phyloP scores from a whole-genome alignment of 208 protist genomes.

The Wallacemonas sp. region DNA sequence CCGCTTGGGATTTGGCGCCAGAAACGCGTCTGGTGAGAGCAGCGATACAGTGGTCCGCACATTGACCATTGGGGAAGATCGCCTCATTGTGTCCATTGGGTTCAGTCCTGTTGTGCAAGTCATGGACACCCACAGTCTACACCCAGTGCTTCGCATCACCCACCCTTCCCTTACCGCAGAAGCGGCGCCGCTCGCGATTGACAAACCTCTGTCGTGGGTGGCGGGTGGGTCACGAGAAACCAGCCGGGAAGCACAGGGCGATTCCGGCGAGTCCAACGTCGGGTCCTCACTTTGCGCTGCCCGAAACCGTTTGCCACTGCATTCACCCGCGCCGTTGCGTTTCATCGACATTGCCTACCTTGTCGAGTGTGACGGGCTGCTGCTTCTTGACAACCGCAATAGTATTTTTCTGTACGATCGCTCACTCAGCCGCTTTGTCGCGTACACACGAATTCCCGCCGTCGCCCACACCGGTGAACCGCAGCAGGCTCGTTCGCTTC shows the following conservation, averaged over 20 bases:
- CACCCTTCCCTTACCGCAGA: conserved; percentile 21
- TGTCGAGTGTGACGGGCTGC: conserved; percentile 20
- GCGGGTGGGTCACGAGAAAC: too few relatives aligned
- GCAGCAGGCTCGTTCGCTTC: too few relatives aligned
- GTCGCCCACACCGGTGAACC: too few relatives aligned
- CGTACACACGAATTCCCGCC: conserved; percentile 11
- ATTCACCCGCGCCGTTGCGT: conserved; percentile 29
- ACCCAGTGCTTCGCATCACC: conserved; percentile 4
- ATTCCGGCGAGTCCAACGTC: too few relatives aligned
- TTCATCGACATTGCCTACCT: conserved; percentile 49
- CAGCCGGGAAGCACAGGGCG: too few relatives aligned
- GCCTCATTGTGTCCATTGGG: conserved; percentile 28
- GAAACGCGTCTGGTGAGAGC: conserved; percentile 7
- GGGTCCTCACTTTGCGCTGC: too few relatives aligned
- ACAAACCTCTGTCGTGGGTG: too few relatives aligned
- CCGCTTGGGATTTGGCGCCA: conserved; percentile 5
- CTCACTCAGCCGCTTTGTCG: conserved; percentile 22
- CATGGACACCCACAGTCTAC: conserved; percentile 22
- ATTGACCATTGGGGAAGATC: conserved; percentile 29
- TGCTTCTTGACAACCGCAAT: conserved; percentile 48
- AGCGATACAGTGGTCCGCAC: conserved; percentile 32
- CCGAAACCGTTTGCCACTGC: too few relatives aligned
- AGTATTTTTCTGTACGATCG: conserved; percentile 49
- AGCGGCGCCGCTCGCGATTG: too few relatives aligned
- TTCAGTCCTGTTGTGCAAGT: conserved; percentile 43